Evolutionary conservation across 495 filamentous ascomycete species (phyloP).

Genomic region (Penicillium egyptiacum): DNA sequence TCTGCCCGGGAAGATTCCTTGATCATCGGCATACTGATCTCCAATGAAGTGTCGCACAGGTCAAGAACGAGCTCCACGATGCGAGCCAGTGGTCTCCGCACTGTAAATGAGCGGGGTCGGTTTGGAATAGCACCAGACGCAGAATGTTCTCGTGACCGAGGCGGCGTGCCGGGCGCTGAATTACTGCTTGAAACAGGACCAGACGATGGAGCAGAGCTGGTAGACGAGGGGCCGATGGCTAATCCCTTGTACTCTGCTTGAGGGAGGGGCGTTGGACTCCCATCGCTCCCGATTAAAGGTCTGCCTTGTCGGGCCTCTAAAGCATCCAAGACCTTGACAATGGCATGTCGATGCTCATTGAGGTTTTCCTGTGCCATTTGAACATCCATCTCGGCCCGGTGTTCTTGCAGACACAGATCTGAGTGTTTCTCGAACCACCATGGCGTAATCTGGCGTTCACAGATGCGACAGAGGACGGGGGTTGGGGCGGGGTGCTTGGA

Average conservation of each 20-base stretch:
- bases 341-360: conserved; percentile 91
- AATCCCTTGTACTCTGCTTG: conserved; percentile 88
- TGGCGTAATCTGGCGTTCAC: conserved; percentile 94
- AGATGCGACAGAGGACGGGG: conserved; percentile 92
- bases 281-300: conserved; percentile 59
- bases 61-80: conserved; percentile 94
- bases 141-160: conserved; percentile 80
- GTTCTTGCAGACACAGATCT: conserved; percentile 92
- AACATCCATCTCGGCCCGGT: conserved; percentile 95
- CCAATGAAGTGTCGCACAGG: conserved; percentile 91
- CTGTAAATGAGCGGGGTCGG: conserved; percentile 78
- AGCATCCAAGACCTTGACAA: conserved; percentile 92
- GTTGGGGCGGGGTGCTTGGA: conserved; percentile 79
- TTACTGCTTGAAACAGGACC: conserved; percentile 61
- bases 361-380: conserved; percentile 91
- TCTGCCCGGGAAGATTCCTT: conserved; percentile 69
- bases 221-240: conserved; percentile 70
- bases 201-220: conserved; percentile 54
- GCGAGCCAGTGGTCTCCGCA: conserved; percentile 81
- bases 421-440: conserved; percentile 99
- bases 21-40: conserved; percentile 89
- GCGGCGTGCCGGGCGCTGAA: conserved; percentile 66
- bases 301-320: conserved; percentile 79
- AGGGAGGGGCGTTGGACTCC: conserved; percentile 44
- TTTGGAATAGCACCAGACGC: conserved; percentile 67